Conservation (phyloP, 139 green algal species). For the Trebouxia sp. region DNA sequence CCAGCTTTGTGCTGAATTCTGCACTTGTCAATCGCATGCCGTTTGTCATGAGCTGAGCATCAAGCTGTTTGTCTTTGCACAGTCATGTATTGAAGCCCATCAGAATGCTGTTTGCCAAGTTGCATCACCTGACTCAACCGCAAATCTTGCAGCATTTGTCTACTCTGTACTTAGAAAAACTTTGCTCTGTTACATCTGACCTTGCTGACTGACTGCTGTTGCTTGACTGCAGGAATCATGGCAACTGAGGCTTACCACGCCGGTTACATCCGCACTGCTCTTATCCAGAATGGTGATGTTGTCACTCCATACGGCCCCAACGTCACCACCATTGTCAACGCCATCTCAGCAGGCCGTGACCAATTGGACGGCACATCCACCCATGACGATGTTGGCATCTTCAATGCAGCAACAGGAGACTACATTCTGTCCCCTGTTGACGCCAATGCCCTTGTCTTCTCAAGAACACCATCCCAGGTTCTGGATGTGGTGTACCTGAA, state of each 20-base stretch:
- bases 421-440: not conserved
- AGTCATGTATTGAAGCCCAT: no score
- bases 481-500: not conserved
- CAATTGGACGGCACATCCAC: not conserved
- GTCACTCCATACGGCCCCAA: not conserved
- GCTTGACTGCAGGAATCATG: constrained; percentile 16
- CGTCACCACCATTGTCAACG: constrained; percentile 19
- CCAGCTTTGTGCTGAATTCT: no score
- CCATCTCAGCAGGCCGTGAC: constrained; percentile 3
- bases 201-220: no score
- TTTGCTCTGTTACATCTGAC: no score
- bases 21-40: no score
- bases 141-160: no score
- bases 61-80: no score
- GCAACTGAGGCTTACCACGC: constrained; percentile 25
- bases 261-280: constrained; percentile 13
- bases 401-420: not conserved
- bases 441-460: constrained; percentile 7
- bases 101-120: no score
- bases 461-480: not conserved
- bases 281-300: constrained; percentile 15
- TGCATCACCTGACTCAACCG: no score
- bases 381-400: constrained; percentile 1
- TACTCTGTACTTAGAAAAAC: no score
- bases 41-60: no score